Evolutionary conservation across 192 early-diverging fungal genomes (phyloP).

Genomic region (Piromyces sp.): DNA sequence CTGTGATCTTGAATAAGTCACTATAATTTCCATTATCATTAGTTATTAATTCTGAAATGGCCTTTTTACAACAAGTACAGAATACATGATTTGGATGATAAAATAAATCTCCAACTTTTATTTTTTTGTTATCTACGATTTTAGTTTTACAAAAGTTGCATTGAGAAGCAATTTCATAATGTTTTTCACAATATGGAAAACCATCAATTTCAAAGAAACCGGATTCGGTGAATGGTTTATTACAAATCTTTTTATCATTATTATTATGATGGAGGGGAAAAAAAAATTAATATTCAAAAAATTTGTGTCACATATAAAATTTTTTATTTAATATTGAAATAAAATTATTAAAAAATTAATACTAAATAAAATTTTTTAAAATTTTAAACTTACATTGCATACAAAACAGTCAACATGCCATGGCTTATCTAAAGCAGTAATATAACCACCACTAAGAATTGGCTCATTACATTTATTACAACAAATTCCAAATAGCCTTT

Average conservation of each 20-base stretch:
- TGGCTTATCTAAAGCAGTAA: not conserved
- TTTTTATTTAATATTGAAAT: no score
- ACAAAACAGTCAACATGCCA: not conserved
- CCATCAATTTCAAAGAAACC: not conserved
- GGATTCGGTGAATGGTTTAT: not conserved
- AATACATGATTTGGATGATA: not conserved
- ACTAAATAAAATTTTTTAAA: no score
- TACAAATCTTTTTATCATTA: not conserved
- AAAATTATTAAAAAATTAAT: no score
- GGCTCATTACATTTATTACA: not conserved
- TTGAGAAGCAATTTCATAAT: not conserved
- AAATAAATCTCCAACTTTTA: not conserved
- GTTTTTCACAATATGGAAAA: not conserved
- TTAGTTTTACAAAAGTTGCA: not conserved
- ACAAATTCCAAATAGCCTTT: not conserved
- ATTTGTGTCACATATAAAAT: no score
- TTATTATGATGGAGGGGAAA: no score
- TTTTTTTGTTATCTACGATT: not conserved
- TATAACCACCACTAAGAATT: not conserved
- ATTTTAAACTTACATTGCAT: not conserved
- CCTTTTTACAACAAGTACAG: not conserved
- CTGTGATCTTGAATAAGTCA: not conserved
- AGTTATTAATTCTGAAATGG: not conserved
- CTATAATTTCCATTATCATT: not conserved
- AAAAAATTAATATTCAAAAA: no score